Evolutionary conservation across 768 basidiomycete species (phyloP).

Genomic region (Boletus eberwhitei): DNA sequence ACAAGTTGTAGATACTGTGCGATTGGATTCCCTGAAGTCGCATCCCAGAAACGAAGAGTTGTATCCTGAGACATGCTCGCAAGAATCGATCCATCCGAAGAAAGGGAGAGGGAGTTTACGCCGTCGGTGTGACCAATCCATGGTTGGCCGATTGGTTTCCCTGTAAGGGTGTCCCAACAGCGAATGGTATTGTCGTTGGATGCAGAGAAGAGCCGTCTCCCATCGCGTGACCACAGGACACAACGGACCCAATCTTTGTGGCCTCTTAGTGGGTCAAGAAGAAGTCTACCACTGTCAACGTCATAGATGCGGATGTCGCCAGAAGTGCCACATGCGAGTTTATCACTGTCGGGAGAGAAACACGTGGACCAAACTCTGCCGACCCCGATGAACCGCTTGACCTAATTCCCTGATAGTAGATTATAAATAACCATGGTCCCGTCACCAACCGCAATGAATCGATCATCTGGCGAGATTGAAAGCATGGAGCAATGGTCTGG

Average conservation of each 20-base stretch:
- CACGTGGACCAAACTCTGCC: not conserved
- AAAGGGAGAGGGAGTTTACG: not conserved
- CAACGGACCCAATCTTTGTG: not conserved
- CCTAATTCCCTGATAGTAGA: too few species aligned
- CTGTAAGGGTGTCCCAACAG: constrained; percentile 5
- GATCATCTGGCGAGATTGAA: not conserved
- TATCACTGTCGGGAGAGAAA: not conserved
- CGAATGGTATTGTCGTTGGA: not conserved
- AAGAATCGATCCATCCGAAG: not conserved
- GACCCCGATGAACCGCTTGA: not conserved
- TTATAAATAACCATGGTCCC: too few species aligned
- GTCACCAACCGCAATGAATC: not conserved
- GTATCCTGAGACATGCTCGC: constrained; percentile 7
- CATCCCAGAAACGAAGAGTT: constrained; percentile 9
- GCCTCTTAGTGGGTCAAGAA: not conserved
- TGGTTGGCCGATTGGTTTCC: not conserved
- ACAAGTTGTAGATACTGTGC: not conserved
- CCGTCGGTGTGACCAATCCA: not conserved
- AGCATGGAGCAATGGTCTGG: not conserved
- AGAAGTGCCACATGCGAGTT: not conserved
- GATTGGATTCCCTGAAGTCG: not conserved
- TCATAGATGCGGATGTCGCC: not conserved
- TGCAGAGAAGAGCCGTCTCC: constrained; percentile 1
- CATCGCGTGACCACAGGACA: constrained; percentile 9
- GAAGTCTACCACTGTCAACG: not conserved